A percentile compares a stretch with the other conserved stretches of the same genome.
These are phyloP conservation scores for Ensete glaucum DNA, from an alignment of 176 grass and related monocot species.

Conservation along the genomic window DNA sequence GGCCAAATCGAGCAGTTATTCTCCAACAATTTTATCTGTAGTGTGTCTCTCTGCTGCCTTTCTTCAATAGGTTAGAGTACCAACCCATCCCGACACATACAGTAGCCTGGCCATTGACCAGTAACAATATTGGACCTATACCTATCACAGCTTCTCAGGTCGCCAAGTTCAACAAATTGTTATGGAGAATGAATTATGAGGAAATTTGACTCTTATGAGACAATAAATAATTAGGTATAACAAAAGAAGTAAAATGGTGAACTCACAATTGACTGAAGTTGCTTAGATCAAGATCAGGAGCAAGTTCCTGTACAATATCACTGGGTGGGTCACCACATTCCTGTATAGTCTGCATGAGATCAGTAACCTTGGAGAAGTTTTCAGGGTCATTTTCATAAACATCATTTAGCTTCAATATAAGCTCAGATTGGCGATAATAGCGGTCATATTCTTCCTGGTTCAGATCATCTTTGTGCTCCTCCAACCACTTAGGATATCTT, in stretches of 20 bases:
- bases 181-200: not conserved
- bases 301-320: conserved; percentile 86
- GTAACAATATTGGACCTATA: not conserved
- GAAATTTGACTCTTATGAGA: too few relatives aligned
- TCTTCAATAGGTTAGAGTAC: not conserved
- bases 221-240: not conserved
- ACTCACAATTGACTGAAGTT: conserved; percentile 87
- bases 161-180: not conserved
- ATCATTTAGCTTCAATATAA: conserved; percentile 70
- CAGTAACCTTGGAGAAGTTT: conserved; percentile 73
- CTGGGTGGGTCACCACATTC: conserved; percentile 83
- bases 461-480: conserved; percentile 65
- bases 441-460: conserved; percentile 65
- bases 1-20: too few relatives aligned
- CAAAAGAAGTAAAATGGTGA: not conserved
- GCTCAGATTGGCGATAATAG: conserved; percentile 56
- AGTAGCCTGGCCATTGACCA: not conserved
- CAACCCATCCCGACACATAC: not conserved
- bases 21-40: too few relatives aligned
- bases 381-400: conserved; percentile 81
- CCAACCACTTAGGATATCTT: conserved; percentile 89
- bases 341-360: conserved; percentile 94
- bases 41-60: too few relatives aligned
- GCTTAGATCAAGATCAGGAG: conserved; percentile 78
- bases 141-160: not conserved